phyloP scores from a whole-genome alignment of 495 filamentous ascomycete species.

The Xylaria venustula region DNA sequence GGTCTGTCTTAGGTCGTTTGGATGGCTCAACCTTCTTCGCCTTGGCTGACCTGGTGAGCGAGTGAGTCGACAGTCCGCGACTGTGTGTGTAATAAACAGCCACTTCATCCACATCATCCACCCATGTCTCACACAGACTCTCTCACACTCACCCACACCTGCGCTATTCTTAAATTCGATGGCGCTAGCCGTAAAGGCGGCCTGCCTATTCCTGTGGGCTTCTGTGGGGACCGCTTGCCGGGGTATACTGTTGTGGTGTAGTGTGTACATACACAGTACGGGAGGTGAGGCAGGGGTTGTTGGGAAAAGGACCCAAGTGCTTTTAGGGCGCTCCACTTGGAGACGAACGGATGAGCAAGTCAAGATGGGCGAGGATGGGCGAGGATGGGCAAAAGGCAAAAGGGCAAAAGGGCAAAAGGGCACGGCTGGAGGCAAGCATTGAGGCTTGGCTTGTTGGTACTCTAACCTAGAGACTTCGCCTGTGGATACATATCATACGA shows the following conservation, averaged over 20 bases:
- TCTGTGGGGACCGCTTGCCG: constrained; percentile 7
- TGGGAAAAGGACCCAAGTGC: constrained; percentile 28
- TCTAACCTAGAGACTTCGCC: background rate
- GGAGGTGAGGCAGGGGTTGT: constrained; percentile 14
- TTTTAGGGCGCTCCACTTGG: constrained; percentile 32
- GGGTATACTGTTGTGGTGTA: background rate
- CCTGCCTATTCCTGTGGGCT: constrained; percentile 21
- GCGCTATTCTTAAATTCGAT: constrained; percentile 35
- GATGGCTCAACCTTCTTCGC: constrained; percentile 23
- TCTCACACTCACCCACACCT: constrained; percentile 26
- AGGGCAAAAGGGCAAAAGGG: too few relatives aligned
- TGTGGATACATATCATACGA: background rate
- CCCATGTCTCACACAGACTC: constrained; percentile 28
- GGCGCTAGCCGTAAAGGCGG: constrained; percentile 34
- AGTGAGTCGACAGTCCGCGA: constrained; percentile 22
- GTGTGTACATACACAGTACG: background rate
- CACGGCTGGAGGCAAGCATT: constrained; percentile 18
- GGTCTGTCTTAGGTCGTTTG: constrained; percentile 29
- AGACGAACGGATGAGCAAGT: constrained; percentile 17
- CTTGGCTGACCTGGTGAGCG: constrained; percentile 5
- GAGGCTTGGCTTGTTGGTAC: constrained; percentile 12
- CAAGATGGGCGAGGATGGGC: constrained; percentile 1
- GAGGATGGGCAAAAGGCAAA: constrained; percentile 7
- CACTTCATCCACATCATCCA: constrained; percentile 19
- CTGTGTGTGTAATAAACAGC: constrained; percentile 29